phyloP scores from a whole-genome alignment of 176 grass and related monocot species.

The Miscanthus lutarioriparius region DNA sequence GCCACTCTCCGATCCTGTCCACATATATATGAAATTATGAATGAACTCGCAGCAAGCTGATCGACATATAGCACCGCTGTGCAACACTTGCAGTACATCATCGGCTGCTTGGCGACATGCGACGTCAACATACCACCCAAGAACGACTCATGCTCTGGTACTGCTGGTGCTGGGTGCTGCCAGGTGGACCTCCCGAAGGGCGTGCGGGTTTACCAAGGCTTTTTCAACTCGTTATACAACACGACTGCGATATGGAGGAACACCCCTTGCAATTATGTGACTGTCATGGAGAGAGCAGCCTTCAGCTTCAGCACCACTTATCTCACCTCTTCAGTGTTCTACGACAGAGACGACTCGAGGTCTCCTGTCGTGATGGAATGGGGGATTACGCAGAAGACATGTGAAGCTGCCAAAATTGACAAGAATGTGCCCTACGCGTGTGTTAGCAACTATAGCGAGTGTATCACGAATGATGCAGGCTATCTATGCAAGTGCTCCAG shows the following conservation, averaged over 20 bases:
- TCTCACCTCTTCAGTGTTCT: background rate
- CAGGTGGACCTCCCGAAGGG: background rate
- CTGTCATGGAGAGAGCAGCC: background rate
- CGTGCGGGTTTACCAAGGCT: background rate
- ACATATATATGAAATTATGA: no score
- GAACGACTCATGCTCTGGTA: background rate
- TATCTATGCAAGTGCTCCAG: background rate
- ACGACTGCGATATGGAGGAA: background rate
- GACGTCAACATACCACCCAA: background rate
- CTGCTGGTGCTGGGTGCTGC: background rate
- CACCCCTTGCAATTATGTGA: background rate
- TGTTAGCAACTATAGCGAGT: background rate
- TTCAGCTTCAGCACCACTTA: background rate
- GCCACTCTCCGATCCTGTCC: no score
- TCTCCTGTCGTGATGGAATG: background rate
- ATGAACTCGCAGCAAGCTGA: background rate
- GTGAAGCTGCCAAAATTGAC: background rate
- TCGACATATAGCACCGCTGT: background rate
- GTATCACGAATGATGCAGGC: background rate
- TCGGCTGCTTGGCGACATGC: background rate
- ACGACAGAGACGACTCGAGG: background rate
- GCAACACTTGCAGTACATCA: background rate
- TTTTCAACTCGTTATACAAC: background rate
- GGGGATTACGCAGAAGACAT: background rate
- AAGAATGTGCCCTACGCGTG: background rate